Base-by-base conservation (phyloP, 148 eudicot genomes). In the Mesembryanthemum crystallinum region DNA sequence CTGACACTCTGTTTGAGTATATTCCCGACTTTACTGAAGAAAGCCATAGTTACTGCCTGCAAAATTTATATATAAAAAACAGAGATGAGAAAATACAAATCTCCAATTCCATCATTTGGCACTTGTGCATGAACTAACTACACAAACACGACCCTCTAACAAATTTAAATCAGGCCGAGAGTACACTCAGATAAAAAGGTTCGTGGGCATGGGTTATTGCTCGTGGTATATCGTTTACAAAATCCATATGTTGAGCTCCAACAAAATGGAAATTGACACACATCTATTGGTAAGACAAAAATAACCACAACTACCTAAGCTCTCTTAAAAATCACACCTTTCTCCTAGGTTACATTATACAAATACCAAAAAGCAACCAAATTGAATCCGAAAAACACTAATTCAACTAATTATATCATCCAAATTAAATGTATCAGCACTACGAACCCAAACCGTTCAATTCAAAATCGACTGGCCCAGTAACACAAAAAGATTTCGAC, bases 21-120 rank as follows among this genome's bases (percentile, higher is more conserved):
- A 69, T 66, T 80, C 39, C 90, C 89, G 80, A 85, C 92, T 83
- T 85, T 94, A 75, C 84, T 78, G 28, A 94, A 84, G 79, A 93
- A 93, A 47, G 97, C 94, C 98, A 95, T 94, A 32, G 55, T 65
- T 73, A 42, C 68, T 71, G 15, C 51, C 77, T 79, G 30, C 27
- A 73, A 59, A 32, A 52, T 37, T 1, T 5, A 64, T 3, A 37
- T 21, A 28, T 30, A 25, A 25, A 27, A 3, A 4, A 47, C 14
- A 20, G 72, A 17, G 21, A 61, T 29, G 24, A n/a, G 21, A 70
- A 47, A 43, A 21, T 43, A 66, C 32, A 20, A 32, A 27, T 37
- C 20, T 24, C 20, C 25, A 3, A 37, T 12, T 29, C 21, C n/a
- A n/a, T n/a, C n/a, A n/a, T n/a, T n/a, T n/a, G 11, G n/a, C 7